A percentile compares a stretch with the other conserved stretches of the same genome.
Conservation (phyloP, 2,329 filamentous ascomycete genomes). For the Colletotrichum liriopes region DNA sequence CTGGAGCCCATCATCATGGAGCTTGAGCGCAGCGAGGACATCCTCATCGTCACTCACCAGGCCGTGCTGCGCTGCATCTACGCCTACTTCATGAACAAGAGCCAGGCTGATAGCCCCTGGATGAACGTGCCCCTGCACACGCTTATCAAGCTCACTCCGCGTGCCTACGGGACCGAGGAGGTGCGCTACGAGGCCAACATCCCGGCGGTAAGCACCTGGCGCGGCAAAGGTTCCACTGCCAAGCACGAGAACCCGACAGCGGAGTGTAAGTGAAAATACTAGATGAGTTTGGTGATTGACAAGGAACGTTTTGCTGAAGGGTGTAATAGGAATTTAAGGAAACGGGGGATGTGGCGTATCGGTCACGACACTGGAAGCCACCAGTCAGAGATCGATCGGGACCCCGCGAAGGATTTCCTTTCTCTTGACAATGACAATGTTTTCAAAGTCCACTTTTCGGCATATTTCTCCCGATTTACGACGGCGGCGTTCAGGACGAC, state of each 20-base stretch:
- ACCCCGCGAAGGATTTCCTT: constrained; percentile 14
- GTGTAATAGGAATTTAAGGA: constrained; percentile 5
- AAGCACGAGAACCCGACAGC: constrained; percentile 81
- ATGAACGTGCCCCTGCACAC: constrained; percentile 98
- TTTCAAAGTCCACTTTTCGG: constrained; percentile 21
- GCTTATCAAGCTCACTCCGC: constrained; percentile 94
- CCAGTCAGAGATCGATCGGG: not conserved
- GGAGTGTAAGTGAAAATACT: constrained; percentile 45
- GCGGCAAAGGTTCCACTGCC: constrained; percentile 92
- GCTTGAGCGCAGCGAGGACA: constrained; percentile 94
- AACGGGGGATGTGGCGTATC: not conserved
- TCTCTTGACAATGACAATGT: constrained; percentile 34
- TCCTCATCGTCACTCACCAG: constrained; percentile 98
- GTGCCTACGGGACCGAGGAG: constrained; percentile 94
- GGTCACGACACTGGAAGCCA: not conserved
- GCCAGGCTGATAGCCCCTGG: constrained; percentile 94
- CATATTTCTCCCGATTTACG: constrained; percentile 20
- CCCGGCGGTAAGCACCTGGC: constrained; percentile 95
- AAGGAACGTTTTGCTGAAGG: constrained; percentile 23
- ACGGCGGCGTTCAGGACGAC: constrained; percentile 35
- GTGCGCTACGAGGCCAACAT: constrained; percentile 92
- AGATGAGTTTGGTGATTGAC: not conserved
- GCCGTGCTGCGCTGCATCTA: constrained; percentile 98
- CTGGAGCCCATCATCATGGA: constrained; percentile 99
- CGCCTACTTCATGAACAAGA: constrained; percentile 98